A percentile compares a stretch with the other conserved stretches of the same genome.
Conservation (phyloP, 2,329 filamentous ascomycete species). For the Chaetoscypha palmicola region DNA sequence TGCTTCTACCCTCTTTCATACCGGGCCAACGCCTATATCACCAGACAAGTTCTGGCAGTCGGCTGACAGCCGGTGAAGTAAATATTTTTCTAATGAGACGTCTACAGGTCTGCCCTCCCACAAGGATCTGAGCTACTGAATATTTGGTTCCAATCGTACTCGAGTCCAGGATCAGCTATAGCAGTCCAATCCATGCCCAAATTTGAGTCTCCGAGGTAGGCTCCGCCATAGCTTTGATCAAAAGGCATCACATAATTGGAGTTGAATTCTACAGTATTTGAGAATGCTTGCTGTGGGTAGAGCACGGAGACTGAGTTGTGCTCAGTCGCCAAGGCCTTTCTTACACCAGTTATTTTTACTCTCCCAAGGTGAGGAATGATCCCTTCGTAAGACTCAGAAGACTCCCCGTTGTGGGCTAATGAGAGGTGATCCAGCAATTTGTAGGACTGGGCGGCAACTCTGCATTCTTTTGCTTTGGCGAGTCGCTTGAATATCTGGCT, state of each 20-base stretch:
- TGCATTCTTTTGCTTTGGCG: constrained; percentile 32
- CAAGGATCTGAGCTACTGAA: not conserved
- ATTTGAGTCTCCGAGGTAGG: not conserved
- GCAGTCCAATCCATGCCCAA: not conserved
- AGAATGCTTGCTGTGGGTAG: not conserved
- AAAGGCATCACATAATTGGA: not conserved
- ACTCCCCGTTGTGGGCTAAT: constrained; percentile 21
- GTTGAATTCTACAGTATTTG: not conserved
- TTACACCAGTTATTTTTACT: constrained; percentile 10
- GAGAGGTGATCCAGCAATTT: constrained; percentile 35
- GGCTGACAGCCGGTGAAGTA: too few relatives aligned
- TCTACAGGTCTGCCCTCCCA: too few relatives aligned
- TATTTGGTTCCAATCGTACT: not conserved
- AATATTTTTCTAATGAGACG: too few relatives aligned
- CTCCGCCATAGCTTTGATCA: not conserved
- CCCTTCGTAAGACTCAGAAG: constrained; percentile 32
- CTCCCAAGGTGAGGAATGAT: constrained; percentile 41
- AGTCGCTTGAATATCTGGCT: constrained; percentile 31
- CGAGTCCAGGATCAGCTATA: not conserved
- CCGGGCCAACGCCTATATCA: too few relatives aligned
- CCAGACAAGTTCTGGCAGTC: too few relatives aligned
- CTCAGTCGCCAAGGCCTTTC: not conserved
- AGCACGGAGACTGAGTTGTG: not conserved
- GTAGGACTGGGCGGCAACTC: constrained; percentile 37
- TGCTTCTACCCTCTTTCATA: too few relatives aligned